These are phyloP conservation scores for Hymenoscyphus linearis DNA, from an alignment of 2,329 filamentous ascomycete species.

Conservation along the genomic window DNA sequence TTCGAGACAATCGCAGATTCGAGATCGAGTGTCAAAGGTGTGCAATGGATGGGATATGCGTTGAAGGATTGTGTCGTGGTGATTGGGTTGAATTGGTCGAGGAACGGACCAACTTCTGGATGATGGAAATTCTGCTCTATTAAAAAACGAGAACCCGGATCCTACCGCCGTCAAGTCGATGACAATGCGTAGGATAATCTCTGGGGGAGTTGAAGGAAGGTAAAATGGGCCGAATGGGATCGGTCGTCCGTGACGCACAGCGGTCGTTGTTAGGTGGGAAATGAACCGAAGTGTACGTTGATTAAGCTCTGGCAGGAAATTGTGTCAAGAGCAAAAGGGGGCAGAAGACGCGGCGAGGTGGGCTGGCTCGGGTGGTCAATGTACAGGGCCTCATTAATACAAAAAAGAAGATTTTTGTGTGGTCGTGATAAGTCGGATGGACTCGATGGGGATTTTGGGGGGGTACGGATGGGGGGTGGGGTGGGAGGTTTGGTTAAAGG, in stretches of 20 bases:
- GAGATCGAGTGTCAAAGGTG: background rate
- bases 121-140: constrained; percentile 18
- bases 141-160: constrained; percentile 18
- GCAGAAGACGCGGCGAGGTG: background rate
- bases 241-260: constrained; percentile 28
- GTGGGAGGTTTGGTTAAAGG: background rate
- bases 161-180: constrained; percentile 22
- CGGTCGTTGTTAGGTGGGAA: constrained; percentile 5
- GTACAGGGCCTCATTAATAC: constrained; percentile 26
- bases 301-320: constrained; percentile 18
- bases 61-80: constrained; percentile 6
- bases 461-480: constrained; percentile 2
- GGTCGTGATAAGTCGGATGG: background rate
- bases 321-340: constrained; percentile 4
- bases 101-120: background rate
- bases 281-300: constrained; percentile 18
- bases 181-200: constrained; percentile 18
- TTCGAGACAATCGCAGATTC: background rate
- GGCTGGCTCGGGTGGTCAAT: constrained; percentile 10
- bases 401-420: constrained; percentile 1
- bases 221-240: constrained; percentile 25
- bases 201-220: constrained; percentile 18
- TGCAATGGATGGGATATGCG: background rate
- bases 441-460: too few species aligned
- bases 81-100: background rate